Evolutionary conservation across 495 filamentous ascomycete species (phyloP), one percentile per base, ranked within the genome.

Genomic region (Halenospora varia): DNA sequence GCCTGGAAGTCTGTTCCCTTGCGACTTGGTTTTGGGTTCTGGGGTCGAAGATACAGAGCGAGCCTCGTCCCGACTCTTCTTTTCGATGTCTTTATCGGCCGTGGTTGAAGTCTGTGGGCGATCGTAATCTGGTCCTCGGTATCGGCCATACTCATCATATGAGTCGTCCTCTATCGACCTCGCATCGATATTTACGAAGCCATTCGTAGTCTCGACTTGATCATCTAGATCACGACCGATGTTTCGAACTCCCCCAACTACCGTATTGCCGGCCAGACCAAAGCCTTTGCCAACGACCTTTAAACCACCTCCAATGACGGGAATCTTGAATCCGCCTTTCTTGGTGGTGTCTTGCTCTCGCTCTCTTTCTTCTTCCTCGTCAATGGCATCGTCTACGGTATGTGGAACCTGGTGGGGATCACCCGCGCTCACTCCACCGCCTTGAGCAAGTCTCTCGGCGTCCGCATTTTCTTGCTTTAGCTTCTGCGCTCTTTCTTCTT

Each of bases 401-500:
- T 92, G 88, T 2, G 83, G 87, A 13, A 88, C 78, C 61, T 94
- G 81, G 57, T 96, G 87, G 56, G 89, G 89, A 57, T 92, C 80
- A 51, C 91, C 93, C n/a, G 88, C 84, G 65, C 85, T 94, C 56
- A 92, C 67, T 55, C 95, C 95, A 52, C 78, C 73, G 20, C 78
- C 82, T 62, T 87, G 80, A 10, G 85, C 88, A 49, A 88, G 75
- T 26, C 78, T 70, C 35, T 82, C 73, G 24, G 83, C 87, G 41
- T 79, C 76, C 29, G 76, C 72, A 64, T 94, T 75, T 47, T 81
- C 73, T 6, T 55, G 64, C 52, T 75, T 75, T 25, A 73, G 67
- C n/a, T 75, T 73, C 48, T 75, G 61, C 0, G 64, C 59, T 41
- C 68, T 77, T 29, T 85, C 79, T n/a, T 71, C 69, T 60, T 80